Base-by-base conservation (phyloP, 495 filamentous ascomycete species). In the Tetracladium setigerum region DNA sequence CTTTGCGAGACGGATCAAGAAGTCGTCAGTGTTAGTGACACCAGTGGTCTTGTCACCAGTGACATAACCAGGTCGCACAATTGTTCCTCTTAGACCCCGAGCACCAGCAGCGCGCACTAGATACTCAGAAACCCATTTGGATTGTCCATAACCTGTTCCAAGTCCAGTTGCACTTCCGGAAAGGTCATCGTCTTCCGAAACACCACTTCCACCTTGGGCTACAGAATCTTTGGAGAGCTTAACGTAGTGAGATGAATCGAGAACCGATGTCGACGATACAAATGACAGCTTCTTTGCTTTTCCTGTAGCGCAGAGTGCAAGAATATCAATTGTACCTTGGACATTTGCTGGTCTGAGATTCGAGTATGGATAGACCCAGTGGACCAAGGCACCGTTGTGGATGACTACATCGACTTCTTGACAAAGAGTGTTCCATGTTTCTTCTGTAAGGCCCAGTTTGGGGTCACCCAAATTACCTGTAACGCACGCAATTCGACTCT, bases 91-190 rank as follows among this genome's bases (percentile, higher is more conserved):
- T 10, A 98, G 71, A 24, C 92, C 92, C 47, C 88, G 68, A 41
- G 65, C 70, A 15, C 89, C 88, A 24, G 91, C 91, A 59, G 85
- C 87, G 14, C 84, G 73, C 39, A 90, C 77, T 12, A 98, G 70
- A 55, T 87, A 83, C 62, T 96, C 90, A 7, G 77, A 68, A 17
- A 79, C 82, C 84, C 85, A 89, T 69, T 98, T 98, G 40, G 74
- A 79, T 65, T 96, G 90, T 7, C 89, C 92, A 57, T 98, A 98
- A 6, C 91, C 92, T 0, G 86, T 95, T 58, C 81, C 70, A 0
- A 90, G 74, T 22, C 81, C 82, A 17, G 68, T 74, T 9, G 74
- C 63, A 49, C 77, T 82, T 12, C 86, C 82, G 47, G 77, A 70
- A 5, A 89, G 64, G 46, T 84, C 76, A 52, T 89, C 84, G 0